These are phyloP conservation scores for Hypomyces perniciosus DNA, from an alignment of 2,329 filamentous ascomycete species.

Conservation along the genomic window DNA sequence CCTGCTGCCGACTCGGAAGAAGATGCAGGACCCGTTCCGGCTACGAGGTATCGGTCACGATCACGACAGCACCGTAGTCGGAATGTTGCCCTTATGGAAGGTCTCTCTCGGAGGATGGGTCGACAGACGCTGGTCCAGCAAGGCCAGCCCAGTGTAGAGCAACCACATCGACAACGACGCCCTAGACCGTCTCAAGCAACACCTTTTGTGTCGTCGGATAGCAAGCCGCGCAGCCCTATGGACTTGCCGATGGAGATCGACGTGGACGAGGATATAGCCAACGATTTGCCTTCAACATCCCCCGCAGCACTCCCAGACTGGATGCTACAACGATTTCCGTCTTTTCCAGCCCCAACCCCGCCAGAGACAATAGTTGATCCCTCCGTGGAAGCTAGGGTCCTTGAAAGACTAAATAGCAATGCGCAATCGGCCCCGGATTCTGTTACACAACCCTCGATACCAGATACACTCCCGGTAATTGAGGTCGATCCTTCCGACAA, in stretches of 20 bases:
- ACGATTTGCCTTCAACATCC: not conserved
- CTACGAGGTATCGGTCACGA: not conserved
- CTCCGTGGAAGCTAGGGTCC: conserved; percentile 2
- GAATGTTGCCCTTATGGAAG: conserved; percentile 6
- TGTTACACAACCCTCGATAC: not conserved
- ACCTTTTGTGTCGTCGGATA: not conserved
- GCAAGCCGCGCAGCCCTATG: not conserved
- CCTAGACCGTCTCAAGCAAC: not conserved
- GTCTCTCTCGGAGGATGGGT: conserved; percentile 10
- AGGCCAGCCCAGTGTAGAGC: not conserved
- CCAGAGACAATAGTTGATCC: conserved; percentile 3
- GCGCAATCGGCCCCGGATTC: not conserved
- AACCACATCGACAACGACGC: not conserved
- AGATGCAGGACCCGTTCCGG: not conserved
- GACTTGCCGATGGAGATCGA: conserved; percentile 2
- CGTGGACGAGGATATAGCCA: not conserved
- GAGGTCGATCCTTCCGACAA: conserved; percentile 6
- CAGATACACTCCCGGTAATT: not conserved
- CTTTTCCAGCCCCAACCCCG: not conserved
- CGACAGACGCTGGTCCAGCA: conserved; percentile 9
- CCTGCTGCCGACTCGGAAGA: not conserved
- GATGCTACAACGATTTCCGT: not conserved
- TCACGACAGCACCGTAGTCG: not conserved
- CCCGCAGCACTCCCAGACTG: too few species aligned
- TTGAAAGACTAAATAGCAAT: conserved; percentile 5